Evolutionary conservation across 2,329 filamentous ascomycete genomes (phyloP).

Genomic region (Neofusicoccum laricinum): DNA sequence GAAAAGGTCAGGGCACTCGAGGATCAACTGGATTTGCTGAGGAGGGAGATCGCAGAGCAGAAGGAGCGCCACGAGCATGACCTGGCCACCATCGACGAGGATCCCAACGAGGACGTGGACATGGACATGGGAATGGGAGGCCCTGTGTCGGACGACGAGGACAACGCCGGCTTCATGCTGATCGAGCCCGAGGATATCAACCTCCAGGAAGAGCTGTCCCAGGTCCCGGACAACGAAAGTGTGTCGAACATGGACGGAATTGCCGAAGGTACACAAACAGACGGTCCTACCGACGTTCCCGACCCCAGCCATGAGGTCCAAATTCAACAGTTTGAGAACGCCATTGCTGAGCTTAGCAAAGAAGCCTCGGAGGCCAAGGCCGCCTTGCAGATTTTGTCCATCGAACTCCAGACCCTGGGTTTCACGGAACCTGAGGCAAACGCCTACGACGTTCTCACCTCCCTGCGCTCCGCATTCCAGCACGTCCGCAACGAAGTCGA

Average conservation of each 20-base stretch:
- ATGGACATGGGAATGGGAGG: slow-evolving; percentile 19
- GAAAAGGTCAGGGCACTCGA: slow-evolving; percentile 28
- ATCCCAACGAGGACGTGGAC: slow-evolving; percentile 21
- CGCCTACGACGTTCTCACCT: slow-evolving; percentile 33
- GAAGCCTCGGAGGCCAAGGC: slow-evolving; percentile 40
- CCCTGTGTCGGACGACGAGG: slow-evolving; percentile 24
- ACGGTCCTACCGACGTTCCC: slow-evolving; percentile 15
- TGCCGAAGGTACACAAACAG: slow-evolving; percentile 17
- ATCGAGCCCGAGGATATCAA: slow-evolving; percentile 34
- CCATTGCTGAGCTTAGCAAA: slow-evolving; percentile 37
- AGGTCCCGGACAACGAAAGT: not conserved
- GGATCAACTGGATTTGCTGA: slow-evolving; percentile 27
- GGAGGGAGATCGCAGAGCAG: slow-evolving; percentile 35
- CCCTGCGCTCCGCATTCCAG: slow-evolving; percentile 42
- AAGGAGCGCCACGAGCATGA: slow-evolving; percentile 19
- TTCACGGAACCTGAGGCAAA: slow-evolving; percentile 35
- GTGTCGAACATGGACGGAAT: not conserved
- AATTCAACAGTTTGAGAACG: slow-evolving; percentile 36
- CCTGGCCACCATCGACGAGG: slow-evolving; percentile 16
- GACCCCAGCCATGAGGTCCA: slow-evolving; percentile 25
- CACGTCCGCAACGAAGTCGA: slow-evolving; percentile 40
- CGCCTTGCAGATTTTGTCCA: slow-evolving; percentile 40
- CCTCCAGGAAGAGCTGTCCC: slow-evolving; percentile 28
- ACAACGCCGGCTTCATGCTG: slow-evolving; percentile 25
- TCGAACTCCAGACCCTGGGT: slow-evolving; percentile 44